Evolutionary conservation across 169 alveolate species (phyloP), one percentile per base, ranked within the genome.

Genomic region (Plasmodium chabaudi): DNA sequence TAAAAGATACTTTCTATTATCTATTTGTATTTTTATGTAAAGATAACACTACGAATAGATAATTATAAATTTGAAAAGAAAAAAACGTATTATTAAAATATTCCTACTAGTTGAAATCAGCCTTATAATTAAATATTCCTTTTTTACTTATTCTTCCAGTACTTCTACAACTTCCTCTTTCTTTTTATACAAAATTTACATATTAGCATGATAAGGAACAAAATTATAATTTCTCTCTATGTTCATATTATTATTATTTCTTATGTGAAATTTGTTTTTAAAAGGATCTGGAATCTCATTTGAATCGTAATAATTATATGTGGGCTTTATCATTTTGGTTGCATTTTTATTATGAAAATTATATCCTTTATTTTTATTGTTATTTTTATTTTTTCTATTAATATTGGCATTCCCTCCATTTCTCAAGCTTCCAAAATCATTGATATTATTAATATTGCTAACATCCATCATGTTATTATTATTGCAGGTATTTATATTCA

Each of bases 211-310:
- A 49, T 77, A 69, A 9, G 88, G 70, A 47, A 63, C 49, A 56
- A 55, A 77, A 25, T 27, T 53, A 64, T 9, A 46, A 64, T 77
- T 64, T 49, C 57, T 72, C n/a, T 72, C 87, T 57, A 59, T 42
- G 17, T 72, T 39, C 44, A 13, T 9, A 13, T 72, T 47, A 42
- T 39, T 27, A 34, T 34, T 34, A 72, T 72, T 72, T 49, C 88
- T 51, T 21, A 63, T 47, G 46, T 77, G 67, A 77, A 39, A 64
- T 63, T 77, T 77, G 46, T 19, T 77, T 39, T 77, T 77, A 51
- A 51, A 77, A 13, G 39, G 63, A 9, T 77, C 88, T 77, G 88
- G 17, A 46, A 60, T 69, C 51, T 77, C 88, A 23, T 77, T 77
- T 13, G 57, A 68, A 21, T 77, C 88, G 75, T 63, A 77, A 64